These are phyloP conservation scores for Microstegium vimineum DNA, from an alignment of 176 grass and related monocot species.

Conservation along the genomic window DNA sequence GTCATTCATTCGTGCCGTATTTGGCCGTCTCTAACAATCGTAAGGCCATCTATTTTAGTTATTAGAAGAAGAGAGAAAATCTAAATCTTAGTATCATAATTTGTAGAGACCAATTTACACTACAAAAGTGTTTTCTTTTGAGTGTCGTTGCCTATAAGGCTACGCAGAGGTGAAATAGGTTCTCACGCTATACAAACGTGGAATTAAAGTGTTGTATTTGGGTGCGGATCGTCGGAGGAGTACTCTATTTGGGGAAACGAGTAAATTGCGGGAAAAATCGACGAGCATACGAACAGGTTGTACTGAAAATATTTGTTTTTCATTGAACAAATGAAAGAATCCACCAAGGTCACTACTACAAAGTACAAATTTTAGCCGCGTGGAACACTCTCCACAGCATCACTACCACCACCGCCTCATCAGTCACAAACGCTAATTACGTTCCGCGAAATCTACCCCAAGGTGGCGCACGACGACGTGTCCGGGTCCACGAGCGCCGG, in stretches of 20 bases:
- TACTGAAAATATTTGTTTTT: conserved; percentile 31
- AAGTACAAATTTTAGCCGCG: not conserved
- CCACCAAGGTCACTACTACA: conserved; percentile 8
- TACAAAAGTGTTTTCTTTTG: too few species aligned
- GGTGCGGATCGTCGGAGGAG: too few species aligned
- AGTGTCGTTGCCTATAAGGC: too few species aligned
- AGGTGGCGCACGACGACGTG: conserved; percentile 68
- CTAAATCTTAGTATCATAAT: too few species aligned
- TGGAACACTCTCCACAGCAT: conserved; percentile 31
- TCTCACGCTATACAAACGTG: too few species aligned
- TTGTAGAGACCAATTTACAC: too few species aligned
- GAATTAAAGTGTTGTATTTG: too few species aligned
- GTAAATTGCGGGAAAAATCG: not conserved
- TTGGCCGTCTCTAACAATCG: too few species aligned
- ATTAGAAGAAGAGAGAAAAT: too few species aligned
- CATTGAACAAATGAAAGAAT: conserved; percentile 96
- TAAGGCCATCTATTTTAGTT: too few species aligned
- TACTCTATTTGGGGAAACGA: not conserved
- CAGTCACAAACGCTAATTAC: too few species aligned
- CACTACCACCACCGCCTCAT: not conserved
- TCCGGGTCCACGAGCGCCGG: conserved; percentile 82
- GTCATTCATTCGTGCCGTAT: not conserved
- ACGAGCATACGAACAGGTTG: not conserved
- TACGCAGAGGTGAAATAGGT: too few species aligned
- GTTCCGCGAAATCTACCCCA: conserved; percentile 38